phyloP scores from a whole-genome alignment of 2,329 filamentous ascomycete species.

The Fusarium acutatum region DNA sequence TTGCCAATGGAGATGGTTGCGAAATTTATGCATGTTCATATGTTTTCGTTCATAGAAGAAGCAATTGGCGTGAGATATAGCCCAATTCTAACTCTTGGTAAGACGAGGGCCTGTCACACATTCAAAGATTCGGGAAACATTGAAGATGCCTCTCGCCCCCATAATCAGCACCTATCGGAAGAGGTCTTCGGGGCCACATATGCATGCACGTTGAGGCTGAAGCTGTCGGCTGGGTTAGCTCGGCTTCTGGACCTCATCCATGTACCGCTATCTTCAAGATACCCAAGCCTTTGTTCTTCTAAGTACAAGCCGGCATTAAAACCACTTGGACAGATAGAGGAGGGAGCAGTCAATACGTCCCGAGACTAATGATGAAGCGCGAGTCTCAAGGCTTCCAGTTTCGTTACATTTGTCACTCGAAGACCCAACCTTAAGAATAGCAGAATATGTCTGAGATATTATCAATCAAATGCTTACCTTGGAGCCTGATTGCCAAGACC shows the following conservation, averaged over 20 bases:
- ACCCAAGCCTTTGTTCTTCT: too few relatives aligned
- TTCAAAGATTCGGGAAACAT: not conserved
- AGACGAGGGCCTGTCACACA: too few relatives aligned
- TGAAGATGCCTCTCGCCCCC: not conserved
- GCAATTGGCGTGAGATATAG: not conserved
- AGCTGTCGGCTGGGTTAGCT: not conserved
- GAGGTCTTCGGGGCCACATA: not conserved
- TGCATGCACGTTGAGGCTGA: not conserved
- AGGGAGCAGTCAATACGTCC: rapidly evolving
- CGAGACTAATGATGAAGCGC: not conserved
- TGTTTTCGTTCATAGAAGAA: not conserved
- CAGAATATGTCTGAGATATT: not conserved
- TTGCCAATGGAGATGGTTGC: not conserved
- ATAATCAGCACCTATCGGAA: not conserved
- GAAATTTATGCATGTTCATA: not conserved
- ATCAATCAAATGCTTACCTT: not conserved
- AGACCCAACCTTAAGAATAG: rapidly evolving
- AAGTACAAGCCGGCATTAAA: rapidly evolving
- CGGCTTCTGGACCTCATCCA: not conserved
- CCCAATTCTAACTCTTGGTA: not conserved
- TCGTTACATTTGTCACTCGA: not conserved
- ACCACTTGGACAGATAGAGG: rapidly evolving
- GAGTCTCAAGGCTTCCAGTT: too few relatives aligned
- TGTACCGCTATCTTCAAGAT: too few relatives aligned
- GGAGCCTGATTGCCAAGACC: not conserved